Conservation (phyloP, 345 rosid genomes). For the Boechera divaricarpa region DNA sequence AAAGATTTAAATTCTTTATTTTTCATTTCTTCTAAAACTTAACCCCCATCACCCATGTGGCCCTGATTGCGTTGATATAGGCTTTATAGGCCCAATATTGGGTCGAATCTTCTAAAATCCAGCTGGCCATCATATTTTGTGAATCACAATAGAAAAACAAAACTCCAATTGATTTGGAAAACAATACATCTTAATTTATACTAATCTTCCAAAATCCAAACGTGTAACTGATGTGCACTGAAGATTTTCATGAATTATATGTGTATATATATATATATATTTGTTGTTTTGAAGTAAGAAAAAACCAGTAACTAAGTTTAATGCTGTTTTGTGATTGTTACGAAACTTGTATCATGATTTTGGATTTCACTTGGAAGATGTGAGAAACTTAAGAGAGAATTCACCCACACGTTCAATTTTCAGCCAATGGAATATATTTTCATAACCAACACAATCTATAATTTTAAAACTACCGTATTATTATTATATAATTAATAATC, state of each 20-base stretch:
- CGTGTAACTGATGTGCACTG: background rate
- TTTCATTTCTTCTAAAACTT: too few relatives aligned
- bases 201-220: too few relatives aligned
- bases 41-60: background rate
- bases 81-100: constrained; percentile 12
- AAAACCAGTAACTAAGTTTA: background rate
- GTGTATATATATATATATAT: too few relatives aligned
- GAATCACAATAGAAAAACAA: background rate
- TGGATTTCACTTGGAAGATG: constrained; percentile 13
- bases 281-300: too few relatives aligned
- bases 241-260: constrained; percentile 2
- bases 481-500: background rate
- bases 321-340: constrained; percentile 7
- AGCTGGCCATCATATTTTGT: background rate
- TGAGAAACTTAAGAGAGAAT: background rate
- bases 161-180: background rate
- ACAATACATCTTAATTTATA: too few relatives aligned
- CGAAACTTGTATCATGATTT: constrained; percentile 5
- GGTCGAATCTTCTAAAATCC: background rate
- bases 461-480: constrained; percentile 12
- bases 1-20: too few relatives aligned
- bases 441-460: background rate
- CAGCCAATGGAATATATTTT: constrained; percentile 17
- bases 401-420: constrained; percentile 27
- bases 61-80: background rate